These are phyloP conservation scores for Aphanoascus verrucosus DNA, from an alignment of 2,329 filamentous ascomycete species.

Conservation along the genomic window DNA sequence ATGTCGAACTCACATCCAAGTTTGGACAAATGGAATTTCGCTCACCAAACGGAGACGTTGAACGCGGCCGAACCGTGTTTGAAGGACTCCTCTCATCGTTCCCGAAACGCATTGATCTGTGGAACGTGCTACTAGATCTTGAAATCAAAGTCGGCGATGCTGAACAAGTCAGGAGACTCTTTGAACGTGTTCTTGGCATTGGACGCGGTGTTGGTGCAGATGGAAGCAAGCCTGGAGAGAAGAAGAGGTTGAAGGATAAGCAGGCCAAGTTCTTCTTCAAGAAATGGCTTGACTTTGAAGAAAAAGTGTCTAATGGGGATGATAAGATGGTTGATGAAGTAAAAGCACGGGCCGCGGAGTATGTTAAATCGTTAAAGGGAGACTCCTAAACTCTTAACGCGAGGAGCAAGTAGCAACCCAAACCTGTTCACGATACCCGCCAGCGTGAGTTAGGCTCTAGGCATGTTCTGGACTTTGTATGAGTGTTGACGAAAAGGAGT, in stretches of 20 bases:
- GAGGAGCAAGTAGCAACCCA: neutral
- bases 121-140: slow-evolving; percentile 83
- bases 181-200: slow-evolving; percentile 57
- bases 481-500: neutral
- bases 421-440: neutral
- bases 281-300: slow-evolving; percentile 84
- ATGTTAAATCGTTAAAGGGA: slow-evolving; percentile 44
- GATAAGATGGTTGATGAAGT: slow-evolving; percentile 60
- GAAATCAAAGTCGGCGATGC: slow-evolving; percentile 55
- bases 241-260: slow-evolving; percentile 62
- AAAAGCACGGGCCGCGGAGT: slow-evolving; percentile 59
- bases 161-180: slow-evolving; percentile 62
- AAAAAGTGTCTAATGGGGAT: slow-evolving; percentile 49
- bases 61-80: slow-evolving; percentile 89
- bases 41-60: slow-evolving; percentile 67
- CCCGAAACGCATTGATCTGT: slow-evolving; percentile 82
- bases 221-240: slow-evolving; percentile 36
- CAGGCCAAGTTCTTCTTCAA: slow-evolving; percentile 83
- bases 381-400: neutral
- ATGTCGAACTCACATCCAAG: slow-evolving; percentile 67
- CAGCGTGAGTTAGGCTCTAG: neutral
- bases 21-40: slow-evolving; percentile 90
- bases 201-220: slow-evolving; percentile 33
- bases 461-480: neutral
- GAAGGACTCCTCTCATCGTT: slow-evolving; percentile 74